Percentiles rank a stretch among this genome's conserved stretches.
Conservation (phyloP, 805 yeast species). For the Candida mattraensis region DNA sequence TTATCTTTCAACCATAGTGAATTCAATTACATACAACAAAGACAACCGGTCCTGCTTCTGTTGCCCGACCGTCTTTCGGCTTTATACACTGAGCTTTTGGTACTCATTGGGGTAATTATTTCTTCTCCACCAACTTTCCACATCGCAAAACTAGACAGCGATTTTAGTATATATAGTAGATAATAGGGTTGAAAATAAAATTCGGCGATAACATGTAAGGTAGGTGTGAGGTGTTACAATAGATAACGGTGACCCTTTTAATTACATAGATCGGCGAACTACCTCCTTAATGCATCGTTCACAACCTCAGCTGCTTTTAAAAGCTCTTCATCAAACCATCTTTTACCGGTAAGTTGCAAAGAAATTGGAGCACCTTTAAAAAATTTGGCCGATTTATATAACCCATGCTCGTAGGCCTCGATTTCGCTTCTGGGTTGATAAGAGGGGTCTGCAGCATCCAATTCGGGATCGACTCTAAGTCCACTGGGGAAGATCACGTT, state of each 20-base stretch:
- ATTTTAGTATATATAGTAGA: no score
- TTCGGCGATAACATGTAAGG: no score
- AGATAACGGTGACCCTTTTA: no score
- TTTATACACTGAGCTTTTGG: constrained; percentile 20
- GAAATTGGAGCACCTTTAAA: constrained; percentile 48
- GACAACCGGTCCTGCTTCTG: constrained; percentile 25
- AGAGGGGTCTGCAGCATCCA: constrained; percentile 21
- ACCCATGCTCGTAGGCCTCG: constrained; percentile 34
- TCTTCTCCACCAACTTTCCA: no score
- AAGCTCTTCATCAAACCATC: constrained; percentile 50
- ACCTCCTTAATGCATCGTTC: no score
- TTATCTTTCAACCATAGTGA: not conserved
- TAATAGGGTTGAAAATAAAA: no score
- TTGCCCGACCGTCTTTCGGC: no score
- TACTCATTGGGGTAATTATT: no score
- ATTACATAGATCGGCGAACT: no score
- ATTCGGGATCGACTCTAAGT: constrained; percentile 41
- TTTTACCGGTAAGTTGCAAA: constrained; percentile 49
- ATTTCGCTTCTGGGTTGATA: constrained; percentile 23
- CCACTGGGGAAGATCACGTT: constrained; percentile 60
- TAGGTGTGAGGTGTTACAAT: no score
- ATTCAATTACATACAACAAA: constrained; percentile 22
- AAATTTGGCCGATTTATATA: constrained; percentile 35
- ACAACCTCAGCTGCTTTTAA: constrained; percentile 44
- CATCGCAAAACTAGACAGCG: no score